A percentile compares a stretch with the other conserved stretches of the same genome.
Evolutionary conservation across 495 filamentous ascomycete genomes (phyloP).

Genomic region (Lasiosphaeria hispida): DNA sequence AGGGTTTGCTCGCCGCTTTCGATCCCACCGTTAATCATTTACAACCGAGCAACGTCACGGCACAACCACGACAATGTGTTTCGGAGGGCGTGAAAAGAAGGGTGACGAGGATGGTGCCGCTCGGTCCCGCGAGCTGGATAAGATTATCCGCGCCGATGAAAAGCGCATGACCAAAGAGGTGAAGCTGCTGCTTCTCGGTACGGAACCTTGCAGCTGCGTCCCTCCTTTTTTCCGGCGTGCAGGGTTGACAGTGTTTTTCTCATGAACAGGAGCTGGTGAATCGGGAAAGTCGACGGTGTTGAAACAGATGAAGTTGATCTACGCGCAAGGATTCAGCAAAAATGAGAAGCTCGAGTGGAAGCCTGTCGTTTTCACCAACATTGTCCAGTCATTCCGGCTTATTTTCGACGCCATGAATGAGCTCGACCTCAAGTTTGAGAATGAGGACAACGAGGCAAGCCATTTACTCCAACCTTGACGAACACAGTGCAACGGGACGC

Average conservation of each 20-base stretch:
- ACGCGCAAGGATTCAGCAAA: slow-evolving; percentile 87
- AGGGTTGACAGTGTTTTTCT: not conserved
- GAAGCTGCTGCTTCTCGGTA: slow-evolving; percentile 81
- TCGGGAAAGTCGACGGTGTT: slow-evolving; percentile 97
- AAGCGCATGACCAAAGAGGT: slow-evolving; percentile 76
- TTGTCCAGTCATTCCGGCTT: slow-evolving; percentile 83
- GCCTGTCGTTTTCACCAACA: slow-evolving; percentile 90
- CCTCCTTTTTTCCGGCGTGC: not conserved
- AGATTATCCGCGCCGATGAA: slow-evolving; percentile 73
- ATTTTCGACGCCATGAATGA: slow-evolving; percentile 93
- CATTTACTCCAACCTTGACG: not conserved
- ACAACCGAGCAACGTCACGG: not conserved
- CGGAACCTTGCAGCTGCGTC: slow-evolving; percentile 25
- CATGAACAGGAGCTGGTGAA: slow-evolving; percentile 79
- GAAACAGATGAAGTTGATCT: slow-evolving; percentile 99
- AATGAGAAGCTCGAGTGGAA: slow-evolving; percentile 90
- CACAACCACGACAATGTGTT: slow-evolving; percentile 55
- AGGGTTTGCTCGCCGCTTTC: too few relatives aligned
- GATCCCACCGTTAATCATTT: too few relatives aligned
- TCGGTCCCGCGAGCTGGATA: slow-evolving; percentile 69
- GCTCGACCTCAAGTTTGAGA: slow-evolving; percentile 71
- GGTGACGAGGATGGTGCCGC: slow-evolving; percentile 45
- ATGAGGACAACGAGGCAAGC: slow-evolving; percentile 74
- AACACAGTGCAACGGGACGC: not conserved
- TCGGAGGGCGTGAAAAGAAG: slow-evolving; percentile 53